Evolutionary conservation across 495 filamentous ascomycete genomes (phyloP).

Genomic region (Talaromyces trachyspermus): DNA sequence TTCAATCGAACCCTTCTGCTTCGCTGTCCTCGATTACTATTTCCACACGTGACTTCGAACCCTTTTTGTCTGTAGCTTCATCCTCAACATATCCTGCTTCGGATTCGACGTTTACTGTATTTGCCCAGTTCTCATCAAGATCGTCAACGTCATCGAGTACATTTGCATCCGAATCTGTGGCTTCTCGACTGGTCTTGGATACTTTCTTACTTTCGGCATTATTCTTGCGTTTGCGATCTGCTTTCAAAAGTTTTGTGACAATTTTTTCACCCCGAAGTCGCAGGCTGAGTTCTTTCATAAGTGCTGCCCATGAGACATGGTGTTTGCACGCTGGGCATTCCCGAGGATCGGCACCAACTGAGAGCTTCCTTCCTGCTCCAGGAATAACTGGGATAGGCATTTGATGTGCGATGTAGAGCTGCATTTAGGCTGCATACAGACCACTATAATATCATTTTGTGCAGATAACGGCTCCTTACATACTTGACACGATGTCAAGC

Average conservation of each 20-base stretch:
- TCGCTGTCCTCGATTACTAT: slow-evolving; percentile 59
- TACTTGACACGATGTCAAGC: slow-evolving; percentile 47
- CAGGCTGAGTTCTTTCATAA: slow-evolving; percentile 76
- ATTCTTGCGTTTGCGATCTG: slow-evolving; percentile 24
- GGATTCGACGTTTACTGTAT: slow-evolving; percentile 27
- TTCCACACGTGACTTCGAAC: slow-evolving; percentile 19
- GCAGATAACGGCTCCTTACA: slow-evolving; percentile 48
- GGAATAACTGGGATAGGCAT: slow-evolving; percentile 65
- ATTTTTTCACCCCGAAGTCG: slow-evolving; percentile 60
- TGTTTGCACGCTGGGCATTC: slow-evolving; percentile 64
- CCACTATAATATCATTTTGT: slow-evolving; percentile 47
- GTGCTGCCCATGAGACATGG: slow-evolving; percentile 59
- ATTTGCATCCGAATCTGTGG: slow-evolving; percentile 14
- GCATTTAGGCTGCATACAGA: slow-evolving; percentile 64
- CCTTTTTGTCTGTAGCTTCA: slow-evolving; percentile 11
- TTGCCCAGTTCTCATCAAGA: slow-evolving; percentile 30
- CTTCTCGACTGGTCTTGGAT: slow-evolving; percentile 10
- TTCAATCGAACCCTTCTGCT: slow-evolving; percentile 45
- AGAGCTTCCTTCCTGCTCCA: slow-evolving; percentile 33
- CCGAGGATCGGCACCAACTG: slow-evolving; percentile 62
- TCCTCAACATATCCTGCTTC: slow-evolving; percentile 19
- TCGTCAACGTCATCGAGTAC: slow-evolving; percentile 24
- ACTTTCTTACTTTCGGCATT: slow-evolving; percentile 1
- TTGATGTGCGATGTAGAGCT: slow-evolving; percentile 61
- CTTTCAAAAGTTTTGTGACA: slow-evolving; percentile 55